phyloP scores from a whole-genome alignment of 2,329 filamentous ascomycete genomes.

The Lasiodiplodia hormozganensis region DNA sequence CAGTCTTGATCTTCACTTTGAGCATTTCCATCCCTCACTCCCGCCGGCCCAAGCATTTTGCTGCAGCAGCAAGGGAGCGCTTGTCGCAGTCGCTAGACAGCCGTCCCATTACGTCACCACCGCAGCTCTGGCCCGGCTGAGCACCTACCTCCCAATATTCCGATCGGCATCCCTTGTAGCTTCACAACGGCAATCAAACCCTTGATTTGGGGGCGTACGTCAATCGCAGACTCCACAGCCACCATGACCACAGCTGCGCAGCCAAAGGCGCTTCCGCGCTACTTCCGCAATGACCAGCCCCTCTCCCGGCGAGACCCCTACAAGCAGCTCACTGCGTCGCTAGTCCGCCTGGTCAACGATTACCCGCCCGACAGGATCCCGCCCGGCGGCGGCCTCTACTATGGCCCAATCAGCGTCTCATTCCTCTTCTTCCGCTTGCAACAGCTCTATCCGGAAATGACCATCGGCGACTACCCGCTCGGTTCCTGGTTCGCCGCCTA shows the following conservation, averaged over 20 bases:
- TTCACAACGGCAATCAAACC: constrained; percentile 15
- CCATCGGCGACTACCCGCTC: constrained; percentile 54
- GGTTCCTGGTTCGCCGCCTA: constrained; percentile 59
- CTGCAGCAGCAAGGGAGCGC: constrained; percentile 5
- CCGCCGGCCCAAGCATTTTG: not conserved
- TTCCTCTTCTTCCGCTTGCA: constrained; percentile 59
- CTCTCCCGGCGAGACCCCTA: constrained; percentile 51
- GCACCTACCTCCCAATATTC: constrained; percentile 20
- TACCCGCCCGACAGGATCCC: constrained; percentile 54
- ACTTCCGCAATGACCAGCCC: constrained; percentile 50
- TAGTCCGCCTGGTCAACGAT: constrained; percentile 56
- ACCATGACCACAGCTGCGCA: constrained; percentile 24
- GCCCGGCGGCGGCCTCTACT: constrained; percentile 58
- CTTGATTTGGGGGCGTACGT: constrained; percentile 5
- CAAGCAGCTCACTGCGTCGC: constrained; percentile 58
- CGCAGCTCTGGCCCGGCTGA: constrained; percentile 16
- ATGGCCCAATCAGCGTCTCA: constrained; percentile 57
- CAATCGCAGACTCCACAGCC: constrained; percentile 1
- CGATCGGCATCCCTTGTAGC: constrained; percentile 24
- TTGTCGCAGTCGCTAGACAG: constrained; percentile 7
- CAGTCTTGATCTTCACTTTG: not conserved
- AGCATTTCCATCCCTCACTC: not conserved
- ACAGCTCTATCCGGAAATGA: constrained; percentile 55
- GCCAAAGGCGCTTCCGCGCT: constrained; percentile 44
- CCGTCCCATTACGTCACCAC: constrained; percentile 26